Conservation (phyloP, 345 rosid genomes). For the Moringa oleifera region DNA sequence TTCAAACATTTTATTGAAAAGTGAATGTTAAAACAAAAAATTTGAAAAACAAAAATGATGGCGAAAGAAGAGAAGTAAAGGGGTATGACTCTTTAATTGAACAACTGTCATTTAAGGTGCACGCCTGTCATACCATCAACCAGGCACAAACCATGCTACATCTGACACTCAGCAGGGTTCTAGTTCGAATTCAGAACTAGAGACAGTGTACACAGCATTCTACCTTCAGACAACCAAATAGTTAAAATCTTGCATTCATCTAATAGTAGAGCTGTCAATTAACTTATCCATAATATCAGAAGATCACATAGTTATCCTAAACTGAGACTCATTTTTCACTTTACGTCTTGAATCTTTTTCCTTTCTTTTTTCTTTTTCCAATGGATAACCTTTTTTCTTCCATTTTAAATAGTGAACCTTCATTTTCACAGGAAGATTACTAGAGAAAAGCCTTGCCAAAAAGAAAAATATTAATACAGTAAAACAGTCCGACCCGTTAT, state of each 20-base stretch:
- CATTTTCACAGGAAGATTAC: background rate
- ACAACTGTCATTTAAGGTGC: too few relatives aligned
- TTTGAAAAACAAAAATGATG: too few relatives aligned
- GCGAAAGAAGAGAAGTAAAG: too few relatives aligned
- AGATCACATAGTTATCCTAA: background rate
- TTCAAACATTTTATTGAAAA: too few relatives aligned
- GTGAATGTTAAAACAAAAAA: too few relatives aligned
- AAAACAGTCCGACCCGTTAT: too few relatives aligned
- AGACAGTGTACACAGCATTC: background rate
- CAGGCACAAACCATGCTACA: background rate
- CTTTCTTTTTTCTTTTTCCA: too few relatives aligned
- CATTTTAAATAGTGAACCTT: too few relatives aligned
- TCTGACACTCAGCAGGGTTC: background rate
- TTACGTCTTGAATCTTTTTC: too few relatives aligned
- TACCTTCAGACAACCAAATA: background rate
- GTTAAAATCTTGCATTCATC: background rate
- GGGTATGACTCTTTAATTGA: too few relatives aligned
- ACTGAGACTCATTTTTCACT: background rate
- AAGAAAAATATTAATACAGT: too few relatives aligned
- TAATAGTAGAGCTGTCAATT: too few relatives aligned
- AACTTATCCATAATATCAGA: background rate
- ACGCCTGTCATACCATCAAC: background rate
- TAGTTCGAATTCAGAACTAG: background rate
- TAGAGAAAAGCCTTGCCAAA: background rate
- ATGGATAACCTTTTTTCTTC: background rate